A percentile compares a stretch with the other conserved stretches of the same genome.
These are phyloP conservation scores for Penicillium fuscoglaucum DNA, from an alignment of 2,329 filamentous ascomycete species.

Conservation along the genomic window DNA sequence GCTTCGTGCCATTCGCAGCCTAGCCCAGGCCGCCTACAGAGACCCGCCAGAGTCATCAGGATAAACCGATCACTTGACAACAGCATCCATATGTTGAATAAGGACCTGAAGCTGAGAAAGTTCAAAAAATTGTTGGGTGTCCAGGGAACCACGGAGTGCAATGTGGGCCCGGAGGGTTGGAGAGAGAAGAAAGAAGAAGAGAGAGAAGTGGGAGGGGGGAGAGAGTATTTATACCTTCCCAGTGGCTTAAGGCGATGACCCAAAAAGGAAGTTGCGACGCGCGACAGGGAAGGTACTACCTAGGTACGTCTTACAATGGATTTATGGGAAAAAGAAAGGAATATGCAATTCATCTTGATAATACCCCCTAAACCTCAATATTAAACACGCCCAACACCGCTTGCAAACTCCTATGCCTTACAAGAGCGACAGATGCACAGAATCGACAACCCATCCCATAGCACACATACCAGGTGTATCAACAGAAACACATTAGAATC, in stretches of 20 bases:
- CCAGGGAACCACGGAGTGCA: not conserved
- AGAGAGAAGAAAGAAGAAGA: not conserved
- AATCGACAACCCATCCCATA: constrained; percentile 19
- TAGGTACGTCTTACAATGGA: not conserved
- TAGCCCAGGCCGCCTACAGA: too few species aligned
- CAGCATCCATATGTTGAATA: not conserved
- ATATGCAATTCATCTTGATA: constrained; percentile 11
- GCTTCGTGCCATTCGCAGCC: too few species aligned
- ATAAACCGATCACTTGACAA: too few species aligned
- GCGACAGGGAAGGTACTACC: not conserved
- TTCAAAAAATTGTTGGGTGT: not conserved
- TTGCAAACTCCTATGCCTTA: constrained; percentile 22
- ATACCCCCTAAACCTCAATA: constrained; percentile 7
- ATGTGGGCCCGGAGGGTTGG: not conserved
- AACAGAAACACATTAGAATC: constrained; percentile 23
- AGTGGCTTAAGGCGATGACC: not conserved
- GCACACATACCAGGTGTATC: constrained; percentile 21
- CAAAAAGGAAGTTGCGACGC: not conserved
- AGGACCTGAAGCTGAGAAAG: not conserved
- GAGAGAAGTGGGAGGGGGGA: not conserved
- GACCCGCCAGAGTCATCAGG: too few species aligned
- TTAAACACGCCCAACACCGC: constrained; percentile 19
- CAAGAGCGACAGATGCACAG: constrained; percentile 19
- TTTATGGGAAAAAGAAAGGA: not conserved
- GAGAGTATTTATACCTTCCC: not conserved